These are phyloP conservation scores for Wickerhamomyces canadensis DNA, from an alignment of 805 yeast genomes.

Conservation along the genomic window DNA sequence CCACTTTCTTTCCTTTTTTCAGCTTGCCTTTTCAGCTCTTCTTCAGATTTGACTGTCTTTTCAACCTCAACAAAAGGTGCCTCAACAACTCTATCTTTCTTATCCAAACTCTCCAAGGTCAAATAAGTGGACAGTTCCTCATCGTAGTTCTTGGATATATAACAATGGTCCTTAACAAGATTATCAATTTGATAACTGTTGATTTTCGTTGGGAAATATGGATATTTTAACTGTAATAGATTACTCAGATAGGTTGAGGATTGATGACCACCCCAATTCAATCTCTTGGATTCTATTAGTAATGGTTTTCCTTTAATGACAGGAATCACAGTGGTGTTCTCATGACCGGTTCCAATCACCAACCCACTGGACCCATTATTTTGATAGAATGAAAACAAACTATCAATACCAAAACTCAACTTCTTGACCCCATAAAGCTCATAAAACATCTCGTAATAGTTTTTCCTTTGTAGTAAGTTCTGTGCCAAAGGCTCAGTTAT, in stretches of 20 bases:
- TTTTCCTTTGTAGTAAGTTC: slow-evolving; percentile 62
- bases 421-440: slow-evolving; percentile 77
- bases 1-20: slow-evolving; percentile 84
- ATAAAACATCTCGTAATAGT: slow-evolving; percentile 76
- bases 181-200: slow-evolving; percentile 56
- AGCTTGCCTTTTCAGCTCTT: slow-evolving; percentile 71
- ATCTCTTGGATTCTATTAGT: slow-evolving; percentile 64
- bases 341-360: slow-evolving; percentile 80
- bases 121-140: slow-evolving; percentile 54
- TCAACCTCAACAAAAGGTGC: slow-evolving; percentile 69
- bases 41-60: slow-evolving; percentile 72
- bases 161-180: slow-evolving; percentile 72
- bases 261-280: slow-evolving; percentile 88
- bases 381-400: slow-evolving; percentile 69
- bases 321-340: slow-evolving; percentile 78
- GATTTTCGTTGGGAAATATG: slow-evolving; percentile 79
- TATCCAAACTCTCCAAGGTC: slow-evolving; percentile 57
- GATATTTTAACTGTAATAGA: slow-evolving; percentile 75
- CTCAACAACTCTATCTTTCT: slow-evolving; percentile 72
- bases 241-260: slow-evolving; percentile 58
- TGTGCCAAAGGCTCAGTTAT: slow-evolving; percentile 75
- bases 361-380: slow-evolving; percentile 59
- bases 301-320: slow-evolving; percentile 66
- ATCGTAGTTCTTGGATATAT: slow-evolving; percentile 63
- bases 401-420: slow-evolving; percentile 77